Evolutionary conservation across 306 rosid genomes (phyloP).

Genomic region (Vicia sativa): DNA sequence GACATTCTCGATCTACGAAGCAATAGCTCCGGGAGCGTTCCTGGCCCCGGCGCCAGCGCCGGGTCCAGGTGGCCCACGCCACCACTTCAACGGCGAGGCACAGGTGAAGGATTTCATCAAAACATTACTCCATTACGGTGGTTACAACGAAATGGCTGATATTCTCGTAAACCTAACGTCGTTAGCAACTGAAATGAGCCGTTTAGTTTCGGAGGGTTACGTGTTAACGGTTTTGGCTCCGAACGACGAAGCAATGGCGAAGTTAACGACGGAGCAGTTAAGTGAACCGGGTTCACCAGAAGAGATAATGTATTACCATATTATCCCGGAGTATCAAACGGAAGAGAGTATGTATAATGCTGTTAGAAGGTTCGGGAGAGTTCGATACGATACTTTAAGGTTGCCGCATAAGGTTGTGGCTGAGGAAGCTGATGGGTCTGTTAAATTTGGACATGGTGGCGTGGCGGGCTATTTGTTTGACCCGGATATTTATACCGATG

Average conservation of each 20-base stretch:
- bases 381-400: slow-evolving; percentile 62
- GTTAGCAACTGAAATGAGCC: slow-evolving; percentile 74
- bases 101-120: slow-evolving; percentile 77
- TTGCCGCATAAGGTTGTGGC: slow-evolving; percentile 77
- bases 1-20: slow-evolving; percentile 60
- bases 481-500: slow-evolving; percentile 81
- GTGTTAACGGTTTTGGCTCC: slow-evolving; percentile 80
- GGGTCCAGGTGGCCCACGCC: slow-evolving; percentile 70
- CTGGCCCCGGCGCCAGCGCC: slow-evolving; percentile 89
- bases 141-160: slow-evolving; percentile 88
- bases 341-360: slow-evolving; percentile 94
- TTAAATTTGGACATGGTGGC: slow-evolving; percentile 70
- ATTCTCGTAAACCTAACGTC: slow-evolving; percentile 78
- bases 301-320: slow-evolving; percentile 77
- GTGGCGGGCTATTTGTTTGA: slow-evolving; percentile 77
- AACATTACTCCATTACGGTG: slow-evolving; percentile 70
- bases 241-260: slow-evolving; percentile 84
- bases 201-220: slow-evolving; percentile 76
- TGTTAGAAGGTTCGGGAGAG: slow-evolving; percentile 72
- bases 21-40: slow-evolving; percentile 64
- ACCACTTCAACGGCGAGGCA: slow-evolving; percentile 70
- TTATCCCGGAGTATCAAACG: slow-evolving; percentile 80
- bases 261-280: slow-evolving; percentile 74
- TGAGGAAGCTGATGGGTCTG: slow-evolving; percentile 81
- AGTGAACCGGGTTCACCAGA: slow-evolving; percentile 93